Conservation (phyloP, 2,329 filamentous ascomycete species). For the Bipolaris bicolor region DNA sequence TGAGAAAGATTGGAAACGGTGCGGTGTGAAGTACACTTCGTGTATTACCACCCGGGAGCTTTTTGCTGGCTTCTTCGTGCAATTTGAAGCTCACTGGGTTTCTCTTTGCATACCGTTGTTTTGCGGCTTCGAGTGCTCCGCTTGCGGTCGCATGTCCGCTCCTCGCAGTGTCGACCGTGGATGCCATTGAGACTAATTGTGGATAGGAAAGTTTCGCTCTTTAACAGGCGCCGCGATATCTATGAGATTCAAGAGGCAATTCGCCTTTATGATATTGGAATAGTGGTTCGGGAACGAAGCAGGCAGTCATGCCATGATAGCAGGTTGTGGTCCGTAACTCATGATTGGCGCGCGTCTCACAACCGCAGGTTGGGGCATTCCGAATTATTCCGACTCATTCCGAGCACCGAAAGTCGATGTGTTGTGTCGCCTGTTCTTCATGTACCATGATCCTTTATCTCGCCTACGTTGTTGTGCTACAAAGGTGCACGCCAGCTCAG, state of each 20-base stretch:
- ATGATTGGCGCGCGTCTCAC: background rate
- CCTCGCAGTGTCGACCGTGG: slow-evolving; percentile 2
- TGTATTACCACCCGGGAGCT: slow-evolving; percentile 50
- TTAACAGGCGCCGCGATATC: too few relatives aligned
- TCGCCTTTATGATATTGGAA: background rate
- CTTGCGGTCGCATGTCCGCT: slow-evolving; percentile 10
- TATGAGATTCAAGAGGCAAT: background rate
- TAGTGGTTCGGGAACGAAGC: background rate
- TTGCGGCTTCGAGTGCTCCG: slow-evolving; percentile 30
- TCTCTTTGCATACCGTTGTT: slow-evolving; percentile 20
- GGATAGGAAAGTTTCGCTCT: background rate
- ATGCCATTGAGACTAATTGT: background rate
- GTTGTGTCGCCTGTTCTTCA: background rate
- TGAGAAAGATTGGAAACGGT: slow-evolving; percentile 48
- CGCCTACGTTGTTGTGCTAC: too few relatives aligned
- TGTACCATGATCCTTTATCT: background rate
- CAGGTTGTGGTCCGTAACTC: background rate
- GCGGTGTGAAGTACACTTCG: slow-evolving; percentile 44
- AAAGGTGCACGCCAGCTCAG: too few relatives aligned
- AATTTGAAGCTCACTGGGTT: slow-evolving; percentile 33
- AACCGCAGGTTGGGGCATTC: background rate
- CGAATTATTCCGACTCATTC: slow-evolving; percentile 1
- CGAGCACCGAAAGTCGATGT: background rate
- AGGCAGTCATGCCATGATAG: background rate
- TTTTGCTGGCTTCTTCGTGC: slow-evolving; percentile 38